Percentiles rank a stretch among this genome's conserved stretches.
phyloP scores from a whole-genome alignment of 345 rosid species.

The Hibiscus mutabilis region DNA sequence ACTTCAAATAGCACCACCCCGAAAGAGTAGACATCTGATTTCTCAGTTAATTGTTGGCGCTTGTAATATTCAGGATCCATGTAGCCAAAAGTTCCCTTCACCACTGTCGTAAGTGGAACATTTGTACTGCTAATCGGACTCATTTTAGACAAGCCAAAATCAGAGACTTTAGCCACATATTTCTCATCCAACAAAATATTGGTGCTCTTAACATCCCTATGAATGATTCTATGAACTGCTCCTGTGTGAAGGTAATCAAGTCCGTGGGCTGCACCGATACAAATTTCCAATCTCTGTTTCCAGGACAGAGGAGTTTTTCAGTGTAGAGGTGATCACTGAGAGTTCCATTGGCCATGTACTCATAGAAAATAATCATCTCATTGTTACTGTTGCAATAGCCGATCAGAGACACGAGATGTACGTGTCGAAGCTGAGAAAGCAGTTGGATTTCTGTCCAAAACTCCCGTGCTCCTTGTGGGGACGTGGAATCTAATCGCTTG shows the following conservation, averaged over 20 bases:
- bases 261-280: slow-evolving; percentile 31
- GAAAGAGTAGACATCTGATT: slow-evolving; percentile 35
- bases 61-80: slow-evolving; percentile 30
- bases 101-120: slow-evolving; percentile 24
- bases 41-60: slow-evolving; percentile 31
- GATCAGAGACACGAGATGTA: neutral
- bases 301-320: slow-evolving; percentile 26
- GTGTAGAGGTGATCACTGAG: slow-evolving; percentile 28
- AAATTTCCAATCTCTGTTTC: slow-evolving; percentile 31
- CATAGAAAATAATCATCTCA: slow-evolving; percentile 14
- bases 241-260: slow-evolving; percentile 33
- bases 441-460: neutral
- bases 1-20: slow-evolving; percentile 36
- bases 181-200: slow-evolving; percentile 36
- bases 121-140: slow-evolving; percentile 28
- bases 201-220: slow-evolving; percentile 34
- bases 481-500: slow-evolving; percentile 7
- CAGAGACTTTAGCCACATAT: slow-evolving; percentile 29
- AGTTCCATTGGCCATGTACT: slow-evolving; percentile 29
- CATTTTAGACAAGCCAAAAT: slow-evolving; percentile 32
- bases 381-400: neutral
- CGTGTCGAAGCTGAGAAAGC: neutral
- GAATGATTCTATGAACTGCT: slow-evolving; percentile 27
- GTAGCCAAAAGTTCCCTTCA: slow-evolving; percentile 32
- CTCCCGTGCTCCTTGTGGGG: neutral